Evolutionary conservation across 345 rosid genomes (phyloP).

Genomic region (Tarenaya hassleriana): DNA sequence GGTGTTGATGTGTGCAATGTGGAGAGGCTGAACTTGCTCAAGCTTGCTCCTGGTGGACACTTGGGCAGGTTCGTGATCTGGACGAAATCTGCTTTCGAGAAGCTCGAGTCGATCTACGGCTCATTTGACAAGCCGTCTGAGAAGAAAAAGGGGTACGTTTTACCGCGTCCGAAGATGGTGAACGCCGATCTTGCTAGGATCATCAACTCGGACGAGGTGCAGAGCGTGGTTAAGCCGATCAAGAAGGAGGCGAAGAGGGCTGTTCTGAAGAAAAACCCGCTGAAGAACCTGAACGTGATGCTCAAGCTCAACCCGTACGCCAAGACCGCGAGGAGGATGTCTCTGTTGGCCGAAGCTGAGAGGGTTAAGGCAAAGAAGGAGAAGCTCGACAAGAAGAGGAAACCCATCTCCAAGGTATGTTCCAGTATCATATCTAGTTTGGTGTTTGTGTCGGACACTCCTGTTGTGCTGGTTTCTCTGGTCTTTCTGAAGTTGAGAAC

Average conservation of each 20-base stretch:
- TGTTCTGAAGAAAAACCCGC: conserved; percentile 84
- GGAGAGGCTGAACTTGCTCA: conserved; percentile 70
- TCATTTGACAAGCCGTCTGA: conserved; percentile 77
- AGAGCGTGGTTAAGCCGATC: conserved; percentile 82
- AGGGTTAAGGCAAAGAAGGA: conserved; percentile 96
- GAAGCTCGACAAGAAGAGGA: conserved; percentile 89
- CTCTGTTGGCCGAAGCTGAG: conserved; percentile 87
- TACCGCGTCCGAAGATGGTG: conserved; percentile 89
- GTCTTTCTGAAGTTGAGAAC: not conserved
- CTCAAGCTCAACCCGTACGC: conserved; percentile 87
- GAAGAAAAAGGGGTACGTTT: conserved; percentile 82
- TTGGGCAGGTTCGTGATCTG: conserved; percentile 87
- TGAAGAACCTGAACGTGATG: conserved; percentile 82
- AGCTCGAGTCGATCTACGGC: conserved; percentile 82
- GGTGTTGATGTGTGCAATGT: conserved; percentile 94
- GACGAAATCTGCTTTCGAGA: conserved; percentile 95
- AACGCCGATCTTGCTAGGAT: conserved; percentile 93
- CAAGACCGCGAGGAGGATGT: conserved; percentile 91
- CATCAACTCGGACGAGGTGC: conserved; percentile 94
- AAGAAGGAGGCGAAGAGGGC: conserved; percentile 75
- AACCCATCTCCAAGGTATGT: conserved; percentile 61
- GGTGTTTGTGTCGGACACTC: not conserved
- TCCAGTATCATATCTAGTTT: not conserved
- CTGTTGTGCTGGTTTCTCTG: no score
- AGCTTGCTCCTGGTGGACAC: conserved; percentile 98